Evolutionary conservation across 1,139 yeast species (phyloP), one percentile per base, ranked within the genome.

Genomic region (Taphrina pruni): DNA sequence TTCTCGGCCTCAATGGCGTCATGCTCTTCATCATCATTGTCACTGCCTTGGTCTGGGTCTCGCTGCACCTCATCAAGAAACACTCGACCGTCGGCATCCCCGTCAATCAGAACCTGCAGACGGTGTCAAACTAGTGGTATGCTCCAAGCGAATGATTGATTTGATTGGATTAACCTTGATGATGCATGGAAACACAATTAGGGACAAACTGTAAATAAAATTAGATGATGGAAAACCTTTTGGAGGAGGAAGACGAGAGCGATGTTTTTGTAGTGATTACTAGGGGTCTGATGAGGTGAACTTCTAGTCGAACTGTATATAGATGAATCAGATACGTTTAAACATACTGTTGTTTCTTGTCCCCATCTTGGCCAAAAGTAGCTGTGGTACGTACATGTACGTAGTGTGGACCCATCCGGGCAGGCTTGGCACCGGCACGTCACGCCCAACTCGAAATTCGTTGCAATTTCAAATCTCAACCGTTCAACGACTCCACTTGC

Each of bases 1-100:
- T 64, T 48, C 61, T 64, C 48, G 67, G 67, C 20, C 55, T 64
- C 48, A 64, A 64, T 38, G 61, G 55, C 36, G 17, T 57, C 61
- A 64, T 64, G 67, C 20, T 64, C 54, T 48, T 64, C 48, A 52
- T 64, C 67, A 64, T 64, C 48, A n/a, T 64, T 43, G 14, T 64
- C 41, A 55, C 61, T 11, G 61, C 61, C 14, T 21, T 64, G 41
- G 51, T 55, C 46, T 64, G 67, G 67, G 43, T 55, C n/a, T 43
- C 61, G 9, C 12, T 55, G 61, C 54, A 57, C 35, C 41, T 64
- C n/a, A 57, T 64, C 55, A 64, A 64, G 61, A 43, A 46, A 3
- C 51, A 46, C 43, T 45, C 62, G 26, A 58, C 38, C 11, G 32
- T 45, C 52, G 62, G 62, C 26, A 58, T 58, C 7, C 62, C 62